These are phyloP conservation scores for Helminthosporium solani DNA, from an alignment of 2,329 filamentous ascomycete species.

Conservation along the genomic window DNA sequence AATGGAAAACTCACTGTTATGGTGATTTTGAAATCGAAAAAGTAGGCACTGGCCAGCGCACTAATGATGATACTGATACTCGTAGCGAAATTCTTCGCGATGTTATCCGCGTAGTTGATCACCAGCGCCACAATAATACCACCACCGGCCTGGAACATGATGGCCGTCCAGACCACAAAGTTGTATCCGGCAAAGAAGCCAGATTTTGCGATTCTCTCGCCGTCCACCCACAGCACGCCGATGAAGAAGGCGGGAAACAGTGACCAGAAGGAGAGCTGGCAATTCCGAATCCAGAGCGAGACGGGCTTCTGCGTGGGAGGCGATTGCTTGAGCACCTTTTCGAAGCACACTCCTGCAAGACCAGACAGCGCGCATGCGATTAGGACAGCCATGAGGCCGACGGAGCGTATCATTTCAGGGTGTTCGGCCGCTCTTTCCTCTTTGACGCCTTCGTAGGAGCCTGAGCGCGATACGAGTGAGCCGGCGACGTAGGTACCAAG, in stretches of 20 bases:
- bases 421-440: slow-evolving; percentile 56
- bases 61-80: slow-evolving; percentile 89
- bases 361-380: slow-evolving; percentile 78
- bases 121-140: slow-evolving; percentile 81
- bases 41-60: slow-evolving; percentile 78
- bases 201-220: slow-evolving; percentile 74
- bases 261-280: slow-evolving; percentile 92
- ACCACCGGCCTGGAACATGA: slow-evolving; percentile 77
- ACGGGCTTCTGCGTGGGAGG: slow-evolving; percentile 59
- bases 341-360: slow-evolving; percentile 81
- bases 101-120: slow-evolving; percentile 83
- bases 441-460: slow-evolving; percentile 87
- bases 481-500: slow-evolving; percentile 56
- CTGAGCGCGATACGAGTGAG: slow-evolving; percentile 63
- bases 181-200: slow-evolving; percentile 97
- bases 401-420: slow-evolving; percentile 70
- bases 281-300: slow-evolving; percentile 90
- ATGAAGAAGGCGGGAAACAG: slow-evolving; percentile 85
- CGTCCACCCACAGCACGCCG: slow-evolving; percentile 84
- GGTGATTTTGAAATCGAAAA: slow-evolving; percentile 79
- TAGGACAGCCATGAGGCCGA: slow-evolving; percentile 77
- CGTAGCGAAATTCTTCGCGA: slow-evolving; percentile 90
- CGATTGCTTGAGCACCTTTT: slow-evolving; percentile 91
- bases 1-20: slow-evolving; percentile 21
- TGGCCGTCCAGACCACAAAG: slow-evolving; percentile 82